These are phyloP conservation scores for Gastrolobium bilobum DNA, from an alignment of 306 rosid species.

Conservation along the genomic window DNA sequence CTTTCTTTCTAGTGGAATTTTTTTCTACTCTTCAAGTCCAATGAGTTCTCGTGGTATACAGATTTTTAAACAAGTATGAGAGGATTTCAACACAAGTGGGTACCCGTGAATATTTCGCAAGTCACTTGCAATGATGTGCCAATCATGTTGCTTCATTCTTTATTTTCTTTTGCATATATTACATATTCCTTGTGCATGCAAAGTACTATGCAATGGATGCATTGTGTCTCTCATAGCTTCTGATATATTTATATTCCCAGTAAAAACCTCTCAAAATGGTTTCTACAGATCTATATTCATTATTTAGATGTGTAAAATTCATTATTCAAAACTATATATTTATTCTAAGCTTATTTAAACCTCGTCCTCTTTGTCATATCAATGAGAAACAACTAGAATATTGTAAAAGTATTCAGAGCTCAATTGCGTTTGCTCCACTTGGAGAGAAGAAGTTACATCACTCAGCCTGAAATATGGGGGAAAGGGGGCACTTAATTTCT, in stretches of 20 bases:
- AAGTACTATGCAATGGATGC: slow-evolving; percentile 10
- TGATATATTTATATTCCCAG: background rate
- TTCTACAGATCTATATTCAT: background rate
- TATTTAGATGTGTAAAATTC: background rate
- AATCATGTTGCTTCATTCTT: background rate
- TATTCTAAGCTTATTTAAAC: background rate
- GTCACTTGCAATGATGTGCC: background rate
- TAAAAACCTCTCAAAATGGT: background rate
- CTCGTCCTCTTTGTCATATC: background rate
- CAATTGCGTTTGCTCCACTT: background rate
- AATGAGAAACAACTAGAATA: background rate
- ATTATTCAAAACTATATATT: background rate
- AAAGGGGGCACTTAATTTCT: slow-evolving; percentile 1
- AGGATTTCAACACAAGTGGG: background rate
- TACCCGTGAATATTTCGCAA: background rate
- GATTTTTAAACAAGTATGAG: no score
- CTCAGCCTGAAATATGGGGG: background rate
- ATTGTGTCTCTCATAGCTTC: background rate
- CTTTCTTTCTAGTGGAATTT: no score
- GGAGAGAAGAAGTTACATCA: background rate
- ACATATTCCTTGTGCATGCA: slow-evolving; percentile 33
- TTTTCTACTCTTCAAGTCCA: no score
- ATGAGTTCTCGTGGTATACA: no score
- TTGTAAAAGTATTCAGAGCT: background rate
- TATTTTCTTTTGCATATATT: slow-evolving; percentile 7